phyloP scores from a whole-genome alignment of 1,284 basidiomycete species.

The Sporisorium exsertum region DNA sequence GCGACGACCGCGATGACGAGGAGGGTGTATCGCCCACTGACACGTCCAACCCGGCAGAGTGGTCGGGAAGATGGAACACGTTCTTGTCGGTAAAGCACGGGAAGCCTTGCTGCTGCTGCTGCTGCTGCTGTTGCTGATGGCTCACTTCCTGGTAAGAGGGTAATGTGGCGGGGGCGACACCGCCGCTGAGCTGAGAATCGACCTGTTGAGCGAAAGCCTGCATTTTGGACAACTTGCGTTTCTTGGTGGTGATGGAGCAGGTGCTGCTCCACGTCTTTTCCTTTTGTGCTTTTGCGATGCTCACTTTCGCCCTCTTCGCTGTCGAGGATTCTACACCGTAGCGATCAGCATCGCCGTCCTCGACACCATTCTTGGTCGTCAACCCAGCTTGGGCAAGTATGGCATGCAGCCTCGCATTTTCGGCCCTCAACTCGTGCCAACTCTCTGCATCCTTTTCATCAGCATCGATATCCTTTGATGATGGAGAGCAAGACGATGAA shows the following conservation, averaged over 20 bases:
- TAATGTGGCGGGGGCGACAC: not conserved
- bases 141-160: not conserved
- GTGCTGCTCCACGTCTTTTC: conserved; percentile 22
- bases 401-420: conserved; percentile 23
- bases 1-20: conserved; percentile 12
- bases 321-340: not conserved
- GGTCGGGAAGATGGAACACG: not conserved
- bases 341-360: no score
- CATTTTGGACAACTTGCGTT: conserved; percentile 19
- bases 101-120: not conserved
- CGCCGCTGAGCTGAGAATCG: conserved; percentile 12
- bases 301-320: not conserved
- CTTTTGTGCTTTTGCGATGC: not conserved
- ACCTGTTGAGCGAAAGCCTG: conserved; percentile 29
- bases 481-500: not conserved
- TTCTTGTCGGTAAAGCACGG: not conserved
- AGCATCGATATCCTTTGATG: not conserved
- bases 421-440: conserved; percentile 3
- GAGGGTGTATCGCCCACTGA: not conserved
- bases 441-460: not conserved
- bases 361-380: not conserved
- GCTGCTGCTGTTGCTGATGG: not conserved
- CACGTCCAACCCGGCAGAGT: not conserved
- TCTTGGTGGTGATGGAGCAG: conserved; percentile 30
- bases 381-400: conserved; percentile 23